phyloP scores from a whole-genome alignment of 306 rosid genomes.

The Quercus alba region DNA sequence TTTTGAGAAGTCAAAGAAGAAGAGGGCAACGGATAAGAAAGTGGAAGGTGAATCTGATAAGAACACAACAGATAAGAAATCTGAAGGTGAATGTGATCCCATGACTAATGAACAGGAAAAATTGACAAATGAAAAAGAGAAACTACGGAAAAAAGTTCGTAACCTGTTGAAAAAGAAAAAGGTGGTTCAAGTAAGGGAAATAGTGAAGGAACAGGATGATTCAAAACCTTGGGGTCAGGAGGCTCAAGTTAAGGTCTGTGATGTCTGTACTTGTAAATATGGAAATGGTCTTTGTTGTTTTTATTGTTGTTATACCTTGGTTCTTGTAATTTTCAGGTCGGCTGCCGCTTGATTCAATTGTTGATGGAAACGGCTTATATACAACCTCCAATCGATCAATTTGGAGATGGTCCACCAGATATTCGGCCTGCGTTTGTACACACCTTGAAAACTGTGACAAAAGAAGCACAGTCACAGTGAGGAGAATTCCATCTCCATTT shows the following conservation, averaged over 20 bases:
- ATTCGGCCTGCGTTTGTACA: conserved; percentile 87
- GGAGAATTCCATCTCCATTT: conserved; percentile 24
- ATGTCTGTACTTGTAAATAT: conserved; percentile 9
- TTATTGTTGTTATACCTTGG: conserved; percentile 9
- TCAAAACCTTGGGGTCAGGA: conserved; percentile 90
- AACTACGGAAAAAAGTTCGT: conserved; percentile 49
- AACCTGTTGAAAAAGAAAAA: conserved; percentile 62
- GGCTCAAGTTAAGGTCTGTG: conserved; percentile 88
- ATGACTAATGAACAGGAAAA: conserved; percentile 24
- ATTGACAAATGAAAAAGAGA: conserved; percentile 27
- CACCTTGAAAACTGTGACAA: conserved; percentile 43
- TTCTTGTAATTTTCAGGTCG: conserved; percentile 60
- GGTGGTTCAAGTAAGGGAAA: conserved; percentile 45
- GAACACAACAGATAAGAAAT: conserved; percentile 16
- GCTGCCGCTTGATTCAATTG: conserved; percentile 68
- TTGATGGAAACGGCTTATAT: conserved; percentile 82
- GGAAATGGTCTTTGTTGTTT: conserved; percentile 3
- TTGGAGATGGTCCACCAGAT: conserved; percentile 74
- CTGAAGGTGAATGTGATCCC: conserved; percentile 38
- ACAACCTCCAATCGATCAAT: conserved; percentile 75
- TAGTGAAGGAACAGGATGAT: conserved; percentile 55
- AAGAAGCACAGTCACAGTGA: conserved; percentile 73
- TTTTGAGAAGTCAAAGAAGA: conserved; percentile 57
- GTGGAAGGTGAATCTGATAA: conserved; percentile 37
- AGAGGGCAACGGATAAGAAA: conserved; percentile 25